phyloP scores from a whole-genome alignment of 257 asterid species.

The Solanum virginianum region DNA sequence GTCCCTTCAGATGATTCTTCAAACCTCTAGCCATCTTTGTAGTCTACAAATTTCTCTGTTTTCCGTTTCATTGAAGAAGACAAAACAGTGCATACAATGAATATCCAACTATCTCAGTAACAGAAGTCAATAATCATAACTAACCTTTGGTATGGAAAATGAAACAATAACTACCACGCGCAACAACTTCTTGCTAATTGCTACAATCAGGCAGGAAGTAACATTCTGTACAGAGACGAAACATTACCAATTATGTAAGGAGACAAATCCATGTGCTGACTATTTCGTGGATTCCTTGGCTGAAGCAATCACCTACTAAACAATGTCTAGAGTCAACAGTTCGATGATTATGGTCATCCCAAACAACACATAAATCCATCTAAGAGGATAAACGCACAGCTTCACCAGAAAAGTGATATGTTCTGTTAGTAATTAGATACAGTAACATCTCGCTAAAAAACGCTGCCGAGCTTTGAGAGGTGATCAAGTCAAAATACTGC shows the following conservation, averaged over 20 bases:
- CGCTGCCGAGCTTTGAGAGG: no score
- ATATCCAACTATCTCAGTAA: neutral
- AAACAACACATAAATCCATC: neutral
- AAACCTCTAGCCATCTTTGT: no score
- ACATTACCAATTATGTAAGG: neutral
- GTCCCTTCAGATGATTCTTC: no score
- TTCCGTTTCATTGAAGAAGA: no score
- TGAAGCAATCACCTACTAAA: neutral
- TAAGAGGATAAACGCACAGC: neutral
- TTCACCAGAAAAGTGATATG: neutral
- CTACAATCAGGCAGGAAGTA: neutral
- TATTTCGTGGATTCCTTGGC: neutral
- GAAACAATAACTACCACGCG: neutral
- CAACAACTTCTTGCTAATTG: neutral
- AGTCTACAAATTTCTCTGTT: no score
- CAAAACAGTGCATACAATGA: no score
- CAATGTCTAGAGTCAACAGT: neutral
- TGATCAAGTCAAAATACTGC: no score
- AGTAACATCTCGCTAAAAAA: neutral
- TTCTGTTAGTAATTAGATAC: neutral
- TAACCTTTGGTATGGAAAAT: neutral
- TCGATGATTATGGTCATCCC: neutral
- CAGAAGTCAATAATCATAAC: neutral
- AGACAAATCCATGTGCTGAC: neutral
- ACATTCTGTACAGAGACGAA: neutral